Conservation (phyloP, 23 red algal genomes). For the Agarophyton chilense region DNA sequence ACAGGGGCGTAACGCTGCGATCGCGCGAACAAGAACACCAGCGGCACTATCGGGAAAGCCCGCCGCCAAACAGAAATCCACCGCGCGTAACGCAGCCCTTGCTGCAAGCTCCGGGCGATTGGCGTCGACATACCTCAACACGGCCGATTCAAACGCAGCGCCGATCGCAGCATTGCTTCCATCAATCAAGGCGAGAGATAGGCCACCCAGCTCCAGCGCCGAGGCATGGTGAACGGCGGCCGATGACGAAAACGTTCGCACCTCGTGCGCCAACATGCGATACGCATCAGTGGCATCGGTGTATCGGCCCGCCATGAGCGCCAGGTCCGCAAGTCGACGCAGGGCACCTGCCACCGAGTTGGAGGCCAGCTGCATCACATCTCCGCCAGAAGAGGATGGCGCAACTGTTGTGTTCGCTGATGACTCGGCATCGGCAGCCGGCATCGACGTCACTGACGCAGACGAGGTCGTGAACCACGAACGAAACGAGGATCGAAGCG, state of each 20-base stretch:
- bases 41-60: constrained; percentile 63
- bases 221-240: constrained; percentile 58
- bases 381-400: not conserved
- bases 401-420: not conserved
- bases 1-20: not conserved
- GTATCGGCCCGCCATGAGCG: constrained; percentile 54
- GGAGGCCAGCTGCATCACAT: constrained; percentile 10
- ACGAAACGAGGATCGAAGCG: constrained; percentile 42
- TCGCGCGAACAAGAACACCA: constrained; percentile 44
- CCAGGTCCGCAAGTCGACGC: constrained; percentile 44
- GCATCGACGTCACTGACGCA: not conserved
- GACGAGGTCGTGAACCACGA: constrained; percentile 47
- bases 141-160: constrained; percentile 17
- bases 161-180: constrained; percentile 39
- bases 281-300: constrained; percentile 53
- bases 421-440: not conserved
- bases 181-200: constrained; percentile 41
- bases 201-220: constrained; percentile 26
- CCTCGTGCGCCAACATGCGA: constrained; percentile 35
- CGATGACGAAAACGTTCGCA: not conserved
- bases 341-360: constrained; percentile 6
- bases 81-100: constrained; percentile 45
- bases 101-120: constrained; percentile 52
- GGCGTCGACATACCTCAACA: constrained; percentile 37
- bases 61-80: constrained; percentile 48